Evolutionary conservation across 768 basidiomycete genomes (phyloP).

Genomic region (Phaeotremella skinneri): DNA sequence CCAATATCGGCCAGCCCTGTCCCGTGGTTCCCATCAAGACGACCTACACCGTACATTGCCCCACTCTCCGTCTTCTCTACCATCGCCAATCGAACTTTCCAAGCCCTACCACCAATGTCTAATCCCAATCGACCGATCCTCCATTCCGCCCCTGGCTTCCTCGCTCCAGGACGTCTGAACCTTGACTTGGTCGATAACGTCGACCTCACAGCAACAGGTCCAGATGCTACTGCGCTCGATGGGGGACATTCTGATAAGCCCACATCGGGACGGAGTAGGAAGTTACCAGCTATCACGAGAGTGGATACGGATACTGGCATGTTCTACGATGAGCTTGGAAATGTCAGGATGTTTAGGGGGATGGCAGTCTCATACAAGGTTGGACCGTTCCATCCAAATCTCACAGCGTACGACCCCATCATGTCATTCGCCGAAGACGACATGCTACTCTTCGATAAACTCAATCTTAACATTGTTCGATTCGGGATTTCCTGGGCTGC

Average conservation of each 20-base stretch:
- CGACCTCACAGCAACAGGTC: background rate
- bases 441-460: constrained; percentile 20
- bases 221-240: background rate
- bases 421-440: constrained; percentile 20
- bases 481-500: constrained; percentile 26
- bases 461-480: constrained; percentile 25
- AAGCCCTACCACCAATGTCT: constrained; percentile 23
- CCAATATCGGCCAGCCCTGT: background rate
- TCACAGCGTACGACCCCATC: constrained; percentile 19
- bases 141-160: constrained; percentile 14
- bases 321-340: constrained; percentile 22
- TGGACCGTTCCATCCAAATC: constrained; percentile 16
- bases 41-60: constrained; percentile 9
- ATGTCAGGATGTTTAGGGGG: constrained; percentile 19
- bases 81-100: constrained; percentile 12
- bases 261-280: constrained; percentile 12
- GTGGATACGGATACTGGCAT: constrained; percentile 23
- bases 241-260: constrained; percentile 6
- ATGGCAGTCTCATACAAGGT: constrained; percentile 22
- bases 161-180: background rate
- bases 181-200: background rate
- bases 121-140: constrained; percentile 21
- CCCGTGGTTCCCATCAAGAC: constrained; percentile 1
- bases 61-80: constrained; percentile 15
- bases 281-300: constrained; percentile 19